Evolutionary conservation across 2,329 filamentous ascomycete genomes (phyloP), one percentile per base, ranked within the genome.

Genomic region (Exophiala phaeomuriformis): DNA sequence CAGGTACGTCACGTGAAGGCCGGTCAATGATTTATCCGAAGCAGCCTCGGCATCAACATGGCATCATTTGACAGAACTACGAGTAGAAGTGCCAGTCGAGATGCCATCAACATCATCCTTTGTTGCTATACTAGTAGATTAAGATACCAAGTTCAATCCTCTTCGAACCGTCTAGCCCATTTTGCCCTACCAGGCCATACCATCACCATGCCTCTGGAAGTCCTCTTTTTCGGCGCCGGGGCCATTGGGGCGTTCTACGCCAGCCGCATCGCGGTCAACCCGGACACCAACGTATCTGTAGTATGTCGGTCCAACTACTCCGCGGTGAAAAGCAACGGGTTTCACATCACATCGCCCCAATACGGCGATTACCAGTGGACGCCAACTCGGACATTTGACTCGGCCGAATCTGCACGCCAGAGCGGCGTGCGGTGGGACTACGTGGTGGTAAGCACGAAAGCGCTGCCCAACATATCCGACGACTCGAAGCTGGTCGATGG

Each of bases 301-400:
- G 81, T 87, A 50, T 87, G 85, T 59, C 80, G 86, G 46, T 88
- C 85, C 39, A 89, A 89, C 71, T 88, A 86, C 73, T 68, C 73
- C 28, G 79, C 78, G 33, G 82, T 89, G 43, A 75, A 77, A 49
- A 68, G 72, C 6, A 70, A 76, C 28, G 86, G 85, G 44, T 84
- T 89, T 64, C 70, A 72, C 31, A 71, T 90, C 35, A 75, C 79
- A 47, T 88, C 84, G 3, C 81, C 77, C 47, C 76, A 79, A 48
- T 88, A 85, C 66, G 84, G 84, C 41, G 73, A 83, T 66, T 86
- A 86, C 68, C 76, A 69, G 27, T 88, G 86, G 71, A 70, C 58
- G 36, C 79, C 86, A 2, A 68, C 82, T 50, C 74, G 77, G 45
- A 81, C 80, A n/a, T 87, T 82, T 65, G 75, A 81, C 19, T 82